A percentile compares a stretch with the other conserved stretches of the same genome.
Evolutionary conservation across 2,329 filamentous ascomycete genomes (phyloP).

Genomic region (Mariannaea sp.): DNA sequence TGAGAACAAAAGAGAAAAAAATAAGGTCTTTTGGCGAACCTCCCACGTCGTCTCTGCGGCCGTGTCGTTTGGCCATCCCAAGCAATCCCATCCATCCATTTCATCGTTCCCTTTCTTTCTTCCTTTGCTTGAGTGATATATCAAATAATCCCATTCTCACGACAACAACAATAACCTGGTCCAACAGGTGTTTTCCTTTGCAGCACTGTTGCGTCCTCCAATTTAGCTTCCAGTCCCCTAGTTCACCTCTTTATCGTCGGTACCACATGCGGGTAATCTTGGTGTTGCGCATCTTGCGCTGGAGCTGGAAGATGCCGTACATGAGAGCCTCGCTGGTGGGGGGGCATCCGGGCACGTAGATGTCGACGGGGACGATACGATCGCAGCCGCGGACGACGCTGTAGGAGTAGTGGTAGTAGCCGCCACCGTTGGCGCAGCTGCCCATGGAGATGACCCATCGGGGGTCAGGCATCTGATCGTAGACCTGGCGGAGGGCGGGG

Average conservation of each 20-base stretch:
- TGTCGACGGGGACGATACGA: slow-evolving; percentile 77
- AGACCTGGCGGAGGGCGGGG: slow-evolving; percentile 84
- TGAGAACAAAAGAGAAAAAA: slow-evolving; percentile 30
- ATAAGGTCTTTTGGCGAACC: slow-evolving; percentile 21
- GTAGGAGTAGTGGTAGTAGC: slow-evolving; percentile 89
- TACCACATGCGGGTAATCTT: slow-evolving; percentile 63
- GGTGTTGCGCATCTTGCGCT: slow-evolving; percentile 73
- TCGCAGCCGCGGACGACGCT: slow-evolving; percentile 76
- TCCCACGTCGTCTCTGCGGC: slow-evolving; percentile 14
- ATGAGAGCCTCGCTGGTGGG: slow-evolving; percentile 66
- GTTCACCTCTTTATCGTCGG: slow-evolving; percentile 50
- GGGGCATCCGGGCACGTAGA: slow-evolving; percentile 78
- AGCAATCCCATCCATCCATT: slow-evolving; percentile 3
- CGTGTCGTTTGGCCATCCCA: slow-evolving; percentile 18
- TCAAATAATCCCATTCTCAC: slow-evolving; percentile 12
- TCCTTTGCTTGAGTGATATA: slow-evolving; percentile 18
- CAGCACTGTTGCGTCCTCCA: not conserved
- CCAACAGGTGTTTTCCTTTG: slow-evolving; percentile 2
- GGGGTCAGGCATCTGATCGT: slow-evolving; percentile 94
- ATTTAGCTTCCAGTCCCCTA: not conserved
- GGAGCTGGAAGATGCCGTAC: slow-evolving; percentile 75
- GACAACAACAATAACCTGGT: not conserved
- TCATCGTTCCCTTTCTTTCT: no score
- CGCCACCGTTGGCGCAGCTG: slow-evolving; percentile 81
- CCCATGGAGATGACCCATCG: slow-evolving; percentile 87